Conservation (phyloP, 805 yeast species). For the Metschnikowia baotianmanensis region DNA sequence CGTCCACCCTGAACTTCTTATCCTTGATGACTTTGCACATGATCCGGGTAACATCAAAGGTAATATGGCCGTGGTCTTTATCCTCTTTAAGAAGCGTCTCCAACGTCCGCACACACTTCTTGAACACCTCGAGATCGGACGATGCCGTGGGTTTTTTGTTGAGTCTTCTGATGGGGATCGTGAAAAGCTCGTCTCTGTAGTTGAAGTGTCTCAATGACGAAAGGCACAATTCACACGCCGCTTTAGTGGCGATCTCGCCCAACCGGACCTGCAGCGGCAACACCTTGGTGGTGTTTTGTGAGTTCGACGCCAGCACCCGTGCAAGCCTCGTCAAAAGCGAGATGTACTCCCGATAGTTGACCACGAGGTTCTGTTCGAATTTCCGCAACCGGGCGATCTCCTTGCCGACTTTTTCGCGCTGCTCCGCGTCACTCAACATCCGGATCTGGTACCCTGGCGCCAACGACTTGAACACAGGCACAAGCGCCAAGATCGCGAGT, state of each 20-base stretch:
- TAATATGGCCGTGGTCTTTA: conserved; percentile 71
- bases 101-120: conserved; percentile 59
- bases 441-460: conserved; percentile 88
- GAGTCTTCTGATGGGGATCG: conserved; percentile 64
- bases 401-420: conserved; percentile 74
- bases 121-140: conserved; percentile 48
- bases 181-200: conserved; percentile 70
- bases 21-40: conserved; percentile 68
- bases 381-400: conserved; percentile 76
- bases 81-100: conserved; percentile 77
- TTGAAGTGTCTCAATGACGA: conserved; percentile 75
- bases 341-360: conserved; percentile 66
- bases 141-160: conserved; percentile 55
- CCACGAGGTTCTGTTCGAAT: conserved; percentile 76
- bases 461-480: conserved; percentile 79
- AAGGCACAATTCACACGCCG: conserved; percentile 72
- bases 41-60: conserved; percentile 68
- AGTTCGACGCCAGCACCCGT: conserved; percentile 36
- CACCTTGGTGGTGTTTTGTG: conserved; percentile 33
- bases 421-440: conserved; percentile 77
- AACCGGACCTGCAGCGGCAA: conserved; percentile 35
- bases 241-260: conserved; percentile 64
- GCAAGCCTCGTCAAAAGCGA: conserved; percentile 49
- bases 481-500: conserved; percentile 72
- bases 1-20: conserved; percentile 78